Base-by-base conservation (phyloP, 176 grass and related monocot genomes). In the Aegilops speltoides region DNA sequence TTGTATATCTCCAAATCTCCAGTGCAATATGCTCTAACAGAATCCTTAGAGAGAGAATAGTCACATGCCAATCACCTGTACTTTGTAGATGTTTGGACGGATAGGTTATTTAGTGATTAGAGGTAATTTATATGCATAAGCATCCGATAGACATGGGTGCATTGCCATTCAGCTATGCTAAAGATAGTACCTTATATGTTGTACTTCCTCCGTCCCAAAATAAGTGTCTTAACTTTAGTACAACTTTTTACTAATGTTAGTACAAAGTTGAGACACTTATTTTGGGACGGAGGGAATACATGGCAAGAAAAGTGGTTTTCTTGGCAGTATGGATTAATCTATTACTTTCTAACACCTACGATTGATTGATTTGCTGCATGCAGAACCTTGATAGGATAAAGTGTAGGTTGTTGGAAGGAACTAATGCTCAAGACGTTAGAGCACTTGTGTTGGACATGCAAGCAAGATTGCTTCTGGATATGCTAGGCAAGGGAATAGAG, bases 401-500 rank as follows among this genome's bases (percentile, higher is more conserved):
- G 54, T 99, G 97, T 75, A 94, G 97, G 77, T 91, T 99, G 68
- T 81, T 99, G 79, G 97, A 99, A 91, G 97, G 97, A 79, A 99
- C 97, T 78, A 99, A 99, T 90, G 94, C 97, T 83, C 97, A 99
- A 91, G 97, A 99, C 87, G 97, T 99, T 26, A 93, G 94, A 37
- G 97, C 97, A 84, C 92, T 99, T 93, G 97, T 99, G 68, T 87
- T 99, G 89, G 97, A 99, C 85, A 99, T 99, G 97, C 97, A 99
- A 93, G 97, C 94, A 89, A 94, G 97, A 88, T 91, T 99, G 65
- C 90, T 99, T 85, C 85, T 99, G 41, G 94, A 99, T 84, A 99
- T 99, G 97, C 90, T 99, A 73, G 94, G 97, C 85, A 96, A 96
- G 73, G 97, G 97, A 84, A 99, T 99, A 38, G 97, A 99, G 57